Conservation (phyloP, 495 filamentous ascomycete genomes). For the Lepidopterella palustris region DNA sequence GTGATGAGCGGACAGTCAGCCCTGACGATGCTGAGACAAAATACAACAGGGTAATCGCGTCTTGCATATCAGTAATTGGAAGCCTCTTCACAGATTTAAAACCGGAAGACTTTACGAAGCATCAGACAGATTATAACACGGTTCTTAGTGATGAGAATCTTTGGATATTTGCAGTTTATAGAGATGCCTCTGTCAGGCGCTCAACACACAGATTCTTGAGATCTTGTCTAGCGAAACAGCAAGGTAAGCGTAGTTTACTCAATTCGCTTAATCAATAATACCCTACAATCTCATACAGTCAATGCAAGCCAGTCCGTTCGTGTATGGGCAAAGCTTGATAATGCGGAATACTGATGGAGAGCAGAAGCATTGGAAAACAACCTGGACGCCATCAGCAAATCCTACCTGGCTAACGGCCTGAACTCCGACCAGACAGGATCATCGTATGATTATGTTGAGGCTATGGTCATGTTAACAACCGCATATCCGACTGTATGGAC, state of each 20-base stretch:
- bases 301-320: background rate
- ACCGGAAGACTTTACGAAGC: slow-evolving; percentile 30
- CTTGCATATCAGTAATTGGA: slow-evolving; percentile 51
- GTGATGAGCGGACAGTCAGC: slow-evolving; percentile 77
- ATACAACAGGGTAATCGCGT: slow-evolving; percentile 70
- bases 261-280: too few relatives aligned
- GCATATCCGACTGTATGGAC: slow-evolving; percentile 69
- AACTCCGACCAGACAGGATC: slow-evolving; percentile 65
- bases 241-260: slow-evolving; percentile 24
- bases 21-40: slow-evolving; percentile 79
- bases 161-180: slow-evolving; percentile 64
- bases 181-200: slow-evolving; percentile 66
- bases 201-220: slow-evolving; percentile 61
- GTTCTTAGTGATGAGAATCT: slow-evolving; percentile 61
- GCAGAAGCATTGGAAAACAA: slow-evolving; percentile 41
- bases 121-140: slow-evolving; percentile 42
- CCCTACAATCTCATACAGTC: too few relatives aligned
- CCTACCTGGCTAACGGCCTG: slow-evolving; percentile 63
- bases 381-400: slow-evolving; percentile 56
- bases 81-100: slow-evolving; percentile 43
- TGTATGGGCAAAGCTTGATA: background rate
- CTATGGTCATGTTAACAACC: slow-evolving; percentile 55
- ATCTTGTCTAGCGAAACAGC: slow-evolving; percentile 39
- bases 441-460: slow-evolving; percentile 58
- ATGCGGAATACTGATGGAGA: background rate